phyloP scores from a whole-genome alignment of 371 early-diverging fungal species.

The Actinomucor elegans region DNA sequence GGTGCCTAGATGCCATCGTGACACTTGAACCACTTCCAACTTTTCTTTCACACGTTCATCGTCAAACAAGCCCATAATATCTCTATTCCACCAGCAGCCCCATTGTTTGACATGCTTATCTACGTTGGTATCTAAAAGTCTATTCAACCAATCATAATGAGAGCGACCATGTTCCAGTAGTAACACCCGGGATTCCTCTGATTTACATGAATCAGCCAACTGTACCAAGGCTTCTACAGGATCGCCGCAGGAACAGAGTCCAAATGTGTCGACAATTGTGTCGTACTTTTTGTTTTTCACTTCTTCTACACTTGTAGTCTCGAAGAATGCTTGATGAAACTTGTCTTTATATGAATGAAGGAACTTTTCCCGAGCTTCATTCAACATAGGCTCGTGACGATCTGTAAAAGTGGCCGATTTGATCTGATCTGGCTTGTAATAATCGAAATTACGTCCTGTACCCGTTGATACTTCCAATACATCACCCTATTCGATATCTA shows the following conservation, averaged over 20 bases:
- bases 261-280: conserved; percentile 83
- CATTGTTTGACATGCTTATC: conserved; percentile 73
- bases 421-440: conserved; percentile 49
- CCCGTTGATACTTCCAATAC: conserved; percentile 69
- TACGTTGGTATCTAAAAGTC: conserved; percentile 67
- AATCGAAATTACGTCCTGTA: conserved; percentile 70
- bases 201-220: conserved; percentile 61
- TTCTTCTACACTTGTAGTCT: conserved; percentile 38
- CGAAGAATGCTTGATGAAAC: conserved; percentile 36
- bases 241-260: conserved; percentile 73
- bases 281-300: conserved; percentile 46
- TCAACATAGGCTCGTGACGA: conserved; percentile 58
- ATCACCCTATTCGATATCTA: conserved; percentile 40
- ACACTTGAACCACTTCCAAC: conserved; percentile 56
- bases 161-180: conserved; percentile 81
- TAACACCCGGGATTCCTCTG: conserved; percentile 59
- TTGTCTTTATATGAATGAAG: conserved; percentile 25
- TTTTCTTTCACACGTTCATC: conserved; percentile 54
- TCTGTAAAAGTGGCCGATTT: conserved; percentile 61
- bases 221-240: conserved; percentile 68
- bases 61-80: conserved; percentile 65
- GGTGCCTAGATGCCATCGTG: conserved; percentile 80
- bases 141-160: conserved; percentile 65
- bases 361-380: conserved; percentile 51
- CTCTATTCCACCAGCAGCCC: conserved; percentile 92